Percentiles rank a stretch among this genome's conserved stretches.
These are phyloP conservation scores for Pyrenopolyporus hunteri DNA, from an alignment of 495 filamentous ascomycete genomes.

Conservation along the genomic window DNA sequence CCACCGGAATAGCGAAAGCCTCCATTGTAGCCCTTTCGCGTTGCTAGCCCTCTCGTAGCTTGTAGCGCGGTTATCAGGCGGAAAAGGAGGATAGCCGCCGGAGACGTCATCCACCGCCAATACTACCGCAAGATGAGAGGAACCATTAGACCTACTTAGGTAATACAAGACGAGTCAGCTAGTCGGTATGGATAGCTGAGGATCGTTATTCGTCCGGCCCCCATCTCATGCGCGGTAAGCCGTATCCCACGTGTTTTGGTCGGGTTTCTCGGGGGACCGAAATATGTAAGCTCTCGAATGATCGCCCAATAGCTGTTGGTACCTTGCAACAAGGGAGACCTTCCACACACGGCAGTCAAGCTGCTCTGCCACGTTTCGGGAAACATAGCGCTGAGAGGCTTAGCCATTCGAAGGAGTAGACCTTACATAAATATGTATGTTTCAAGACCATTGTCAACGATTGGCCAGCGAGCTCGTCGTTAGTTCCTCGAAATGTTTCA, in stretches of 20 bases:
- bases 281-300: slow-evolving; percentile 12
- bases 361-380: slow-evolving; percentile 29
- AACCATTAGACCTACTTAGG: no score
- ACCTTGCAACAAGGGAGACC: neutral
- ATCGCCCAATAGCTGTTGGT: slow-evolving; percentile 4
- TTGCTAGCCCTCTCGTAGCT: no score
- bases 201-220: slow-evolving; percentile 19
- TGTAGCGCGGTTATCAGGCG: no score
- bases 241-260: slow-evolving; percentile 34
- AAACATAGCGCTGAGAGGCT: slow-evolving; percentile 23
- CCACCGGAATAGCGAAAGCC: slow-evolving; percentile 14
- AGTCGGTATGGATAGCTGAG: no score
- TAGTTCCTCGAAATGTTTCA: slow-evolving; percentile 20
- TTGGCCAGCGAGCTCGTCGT: slow-evolving; percentile 15
- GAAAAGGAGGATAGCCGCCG: slow-evolving; percentile 5
- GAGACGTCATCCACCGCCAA: slow-evolving; percentile 23
- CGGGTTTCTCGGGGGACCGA: slow-evolving; percentile 20
- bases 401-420: slow-evolving; percentile 28
- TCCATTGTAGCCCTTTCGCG: slow-evolving; percentile 12
- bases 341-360: slow-evolving; percentile 27
- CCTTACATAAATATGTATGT: slow-evolving; percentile 25
- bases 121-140: slow-evolving; percentile 21
- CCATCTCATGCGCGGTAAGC: slow-evolving; percentile 19
- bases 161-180: no score
- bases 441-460: slow-evolving; percentile 24